A percentile compares a stretch with the other conserved stretches of the same genome.
These are phyloP conservation scores for Geosmithia morbida DNA, from an alignment of 2,329 filamentous ascomycete species.

Conservation along the genomic window DNA sequence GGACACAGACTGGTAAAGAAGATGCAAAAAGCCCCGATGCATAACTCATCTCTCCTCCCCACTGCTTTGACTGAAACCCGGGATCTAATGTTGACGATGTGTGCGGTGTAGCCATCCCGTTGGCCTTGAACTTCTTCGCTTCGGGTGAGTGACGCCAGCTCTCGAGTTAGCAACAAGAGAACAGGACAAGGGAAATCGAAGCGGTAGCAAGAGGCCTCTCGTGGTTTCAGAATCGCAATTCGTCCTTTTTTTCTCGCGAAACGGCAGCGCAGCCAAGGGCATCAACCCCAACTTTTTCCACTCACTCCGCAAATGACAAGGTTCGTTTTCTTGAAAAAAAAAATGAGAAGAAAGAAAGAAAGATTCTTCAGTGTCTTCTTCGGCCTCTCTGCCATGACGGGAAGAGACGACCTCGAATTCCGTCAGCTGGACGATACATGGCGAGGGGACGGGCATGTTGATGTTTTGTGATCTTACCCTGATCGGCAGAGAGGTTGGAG, in stretches of 20 bases:
- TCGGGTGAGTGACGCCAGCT: slow-evolving; percentile 57
- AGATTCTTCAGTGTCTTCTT: too few relatives aligned
- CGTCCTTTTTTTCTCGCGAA: too few relatives aligned
- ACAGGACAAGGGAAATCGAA: slow-evolving; percentile 24
- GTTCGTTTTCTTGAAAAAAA: background rate
- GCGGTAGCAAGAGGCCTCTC: slow-evolving; percentile 58
- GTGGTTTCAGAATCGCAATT: slow-evolving; percentile 8
- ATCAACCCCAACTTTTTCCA: too few relatives aligned
- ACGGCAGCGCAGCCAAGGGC: slow-evolving; percentile 1
- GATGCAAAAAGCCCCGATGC: background rate
- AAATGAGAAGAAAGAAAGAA: background rate
- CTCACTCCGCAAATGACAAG: too few relatives aligned
- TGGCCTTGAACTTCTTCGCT: slow-evolving; percentile 82
- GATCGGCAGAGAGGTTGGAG: slow-evolving; percentile 7
- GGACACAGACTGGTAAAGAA: slow-evolving; percentile 68
- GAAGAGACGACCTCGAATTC: too few relatives aligned
- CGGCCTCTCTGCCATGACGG: too few relatives aligned
- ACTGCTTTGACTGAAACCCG: too few relatives aligned
- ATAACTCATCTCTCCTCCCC: background rate
- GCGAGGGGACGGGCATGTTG: too few relatives aligned
- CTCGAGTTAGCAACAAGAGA: slow-evolving; percentile 4
- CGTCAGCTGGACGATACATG: too few relatives aligned
- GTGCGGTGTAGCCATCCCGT: slow-evolving; percentile 57
- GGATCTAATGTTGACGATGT: too few relatives aligned
- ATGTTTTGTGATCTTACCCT: background rate